Evolutionary conservation across 352 stramenopile species (phyloP).

Genomic region (Phytophthora megakarya): DNA sequence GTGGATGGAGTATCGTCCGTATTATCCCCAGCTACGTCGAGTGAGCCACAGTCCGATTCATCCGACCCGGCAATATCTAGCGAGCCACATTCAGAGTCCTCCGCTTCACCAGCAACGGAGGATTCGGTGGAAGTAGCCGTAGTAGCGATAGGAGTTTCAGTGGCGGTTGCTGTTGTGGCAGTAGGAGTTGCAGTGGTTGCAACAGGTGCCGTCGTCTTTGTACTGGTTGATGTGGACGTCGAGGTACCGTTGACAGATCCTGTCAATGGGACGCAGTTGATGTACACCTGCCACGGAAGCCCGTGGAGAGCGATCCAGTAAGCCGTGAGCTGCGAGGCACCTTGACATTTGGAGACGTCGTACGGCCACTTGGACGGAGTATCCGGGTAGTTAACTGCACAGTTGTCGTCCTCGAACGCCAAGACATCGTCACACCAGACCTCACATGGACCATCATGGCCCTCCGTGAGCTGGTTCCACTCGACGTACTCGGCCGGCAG

Average conservation of each 20-base stretch:
- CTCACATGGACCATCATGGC: constrained; percentile 55
- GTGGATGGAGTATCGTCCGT: constrained; percentile 21
- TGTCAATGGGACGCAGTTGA: constrained; percentile 28
- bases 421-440: constrained; percentile 50
- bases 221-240: constrained; percentile 1
- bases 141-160: constrained; percentile 5
- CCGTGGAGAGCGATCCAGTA: constrained; percentile 52
- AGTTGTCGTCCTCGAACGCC: constrained; percentile 51
- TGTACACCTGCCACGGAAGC: constrained; percentile 46
- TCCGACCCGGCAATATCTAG: constrained; percentile 23
- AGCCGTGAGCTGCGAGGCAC: constrained; percentile 31
- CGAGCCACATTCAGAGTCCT: constrained; percentile 25
- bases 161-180: constrained; percentile 7
- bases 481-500: constrained; percentile 36
- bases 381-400: constrained; percentile 34
- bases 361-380: constrained; percentile 21
- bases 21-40: constrained; percentile 29
- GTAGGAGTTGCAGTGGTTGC: constrained; percentile 13
- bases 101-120: constrained; percentile 27
- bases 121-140: constrained; percentile 5
- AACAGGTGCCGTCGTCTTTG: constrained; percentile 7
- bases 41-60: constrained; percentile 24
- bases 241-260: constrained; percentile 22
- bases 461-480: constrained; percentile 29
- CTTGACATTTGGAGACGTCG: constrained; percentile 24